Evolutionary conservation across 2,329 filamentous ascomycete genomes (phyloP), one percentile per base, ranked within the genome.

Genomic region (Pseudophaeomoniella oleicola): DNA sequence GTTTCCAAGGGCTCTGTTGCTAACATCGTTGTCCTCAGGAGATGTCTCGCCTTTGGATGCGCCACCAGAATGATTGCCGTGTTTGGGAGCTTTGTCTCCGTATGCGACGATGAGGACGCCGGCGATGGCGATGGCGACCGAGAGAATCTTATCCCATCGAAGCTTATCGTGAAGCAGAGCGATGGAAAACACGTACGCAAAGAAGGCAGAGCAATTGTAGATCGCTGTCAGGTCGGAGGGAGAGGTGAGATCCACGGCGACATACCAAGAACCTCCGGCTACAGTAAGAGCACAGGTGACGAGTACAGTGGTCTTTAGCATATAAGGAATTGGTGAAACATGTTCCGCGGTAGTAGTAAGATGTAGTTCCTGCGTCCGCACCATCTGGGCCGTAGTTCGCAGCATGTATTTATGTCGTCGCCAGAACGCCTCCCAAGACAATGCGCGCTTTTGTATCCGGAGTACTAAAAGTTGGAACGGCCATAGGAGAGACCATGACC

Each of bases 171-270:
- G 77, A 2, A 98, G 67, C 13, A 98, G 61, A 1, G 87, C 86
- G 32, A 98, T 86, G 32, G 83, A 92, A 55, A 98, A 98, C 10
- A 84, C 88, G 54, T 98, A 98, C 34, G 90, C 90, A 57, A 98
- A 98, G 61, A 98, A 98, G 40, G 90, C 88, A 37, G 84, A 93
- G 67, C 90, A 98, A 62, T 98, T 98, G 71, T 98, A 98, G 49
- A 98, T 98, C 37, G 90, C 90, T 1, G 90, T 98, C 49, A 98
- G 62, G 57, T 98, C 90, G 46, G 81, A 86, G 2, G 90, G 81
- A 3, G 83, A 94, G 1, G 90, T 98, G 66, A 94, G 63, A 59
- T 85, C 83, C 40, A 98, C 88, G 12, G 90, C 88, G 22, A 96
- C 69, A 52, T 96, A 98, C 90, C 90, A 98, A 50, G 81, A 88